These are phyloP conservation scores for Penicillium sp. DNA, from an alignment of 2,329 filamentous ascomycete species.

Conservation along the genomic window DNA sequence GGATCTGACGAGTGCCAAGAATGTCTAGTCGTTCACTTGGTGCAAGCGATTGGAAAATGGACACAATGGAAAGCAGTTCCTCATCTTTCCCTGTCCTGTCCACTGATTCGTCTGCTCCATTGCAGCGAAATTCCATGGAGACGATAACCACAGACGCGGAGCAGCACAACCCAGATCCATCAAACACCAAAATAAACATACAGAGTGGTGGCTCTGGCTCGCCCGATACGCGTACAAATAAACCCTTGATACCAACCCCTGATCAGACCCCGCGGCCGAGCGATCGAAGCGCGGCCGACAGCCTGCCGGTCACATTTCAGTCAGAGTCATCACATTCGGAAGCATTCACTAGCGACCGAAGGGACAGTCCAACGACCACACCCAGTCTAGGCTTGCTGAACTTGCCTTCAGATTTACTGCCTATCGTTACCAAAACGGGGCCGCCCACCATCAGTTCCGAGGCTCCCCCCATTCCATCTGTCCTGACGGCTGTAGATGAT, in stretches of 20 bases:
- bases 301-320: no score
- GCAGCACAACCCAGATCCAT: constrained; percentile 10
- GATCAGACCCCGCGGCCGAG: no score
- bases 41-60: background rate
- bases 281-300: no score
- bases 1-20: background rate
- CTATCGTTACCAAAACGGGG: constrained; percentile 4
- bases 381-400: constrained; percentile 1
- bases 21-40: background rate
- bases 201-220: constrained; percentile 4
- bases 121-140: background rate
- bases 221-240: constrained; percentile 6
- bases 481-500: constrained; percentile 5
- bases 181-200: constrained; percentile 1
- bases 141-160: constrained; percentile 3
- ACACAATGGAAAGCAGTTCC: background rate
- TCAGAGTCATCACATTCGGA: constrained; percentile 1
- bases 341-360: constrained; percentile 6
- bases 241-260: no score
- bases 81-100: constrained; percentile 1
- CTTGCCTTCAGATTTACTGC: constrained; percentile 4
- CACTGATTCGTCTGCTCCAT: background rate
- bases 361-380: constrained; percentile 1
- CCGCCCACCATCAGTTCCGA: constrained; percentile 3
- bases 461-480: constrained; percentile 6